Evolutionary conservation across 78 protist species (phyloP).

Genomic region (Cavenderia fasciculata): DNA sequence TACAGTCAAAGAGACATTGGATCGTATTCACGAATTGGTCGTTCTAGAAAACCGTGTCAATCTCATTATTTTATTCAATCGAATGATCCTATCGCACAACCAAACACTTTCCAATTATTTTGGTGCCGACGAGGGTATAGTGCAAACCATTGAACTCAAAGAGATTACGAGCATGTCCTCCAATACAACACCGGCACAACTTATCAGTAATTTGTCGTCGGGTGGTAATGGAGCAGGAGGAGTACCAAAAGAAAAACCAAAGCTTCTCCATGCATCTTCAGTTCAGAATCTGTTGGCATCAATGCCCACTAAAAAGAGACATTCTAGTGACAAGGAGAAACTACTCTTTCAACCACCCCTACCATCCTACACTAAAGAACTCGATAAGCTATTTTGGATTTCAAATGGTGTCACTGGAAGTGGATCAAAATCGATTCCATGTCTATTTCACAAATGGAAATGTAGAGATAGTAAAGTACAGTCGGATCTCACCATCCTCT

Average conservation of each 20-base stretch:
- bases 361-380: conserved; percentile 55
- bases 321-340: conserved; percentile 3
- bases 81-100: not conserved
- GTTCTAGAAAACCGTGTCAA: conserved; percentile 20
- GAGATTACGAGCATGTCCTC: not conserved
- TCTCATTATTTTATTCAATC: conserved; percentile 28
- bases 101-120: conserved; percentile 10
- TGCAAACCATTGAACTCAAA: conserved; percentile 40
- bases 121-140: conserved; percentile 47
- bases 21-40: conserved; percentile 36
- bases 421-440: conserved; percentile 34
- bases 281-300: conserved; percentile 17
- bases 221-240: not conserved
- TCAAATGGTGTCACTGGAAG: not conserved
- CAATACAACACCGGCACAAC: not conserved
- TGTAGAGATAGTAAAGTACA: conserved; percentile 21
- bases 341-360: conserved; percentile 64
- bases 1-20: conserved; percentile 33
- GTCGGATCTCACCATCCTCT: conserved; percentile 29
- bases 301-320: not conserved
- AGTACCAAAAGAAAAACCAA: conserved; percentile 33
- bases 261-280: conserved; percentile 15
- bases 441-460: conserved; percentile 55
- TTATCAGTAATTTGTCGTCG: not conserved
- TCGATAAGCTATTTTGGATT: conserved; percentile 35